phyloP scores from a whole-genome alignment of 768 basidiomycete genomes.

The Saitozyma podzolica region DNA sequence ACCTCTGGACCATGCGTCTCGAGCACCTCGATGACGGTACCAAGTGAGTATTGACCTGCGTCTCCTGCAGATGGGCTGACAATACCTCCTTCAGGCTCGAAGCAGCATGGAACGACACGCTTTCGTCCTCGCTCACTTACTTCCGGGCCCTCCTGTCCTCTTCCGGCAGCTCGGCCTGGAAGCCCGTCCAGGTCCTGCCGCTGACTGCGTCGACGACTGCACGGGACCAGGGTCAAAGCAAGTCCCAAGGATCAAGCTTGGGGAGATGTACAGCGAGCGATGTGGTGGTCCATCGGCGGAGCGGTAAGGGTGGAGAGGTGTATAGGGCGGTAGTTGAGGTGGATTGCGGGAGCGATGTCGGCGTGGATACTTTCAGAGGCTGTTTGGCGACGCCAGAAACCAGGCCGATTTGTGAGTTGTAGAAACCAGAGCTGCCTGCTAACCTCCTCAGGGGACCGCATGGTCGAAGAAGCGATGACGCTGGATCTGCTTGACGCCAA shows the following conservation, averaged over 20 bases:
- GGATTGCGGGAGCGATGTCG: constrained; percentile 66
- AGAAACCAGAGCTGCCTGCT: not conserved
- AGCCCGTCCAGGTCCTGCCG: constrained; percentile 59
- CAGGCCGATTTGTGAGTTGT: constrained; percentile 60
- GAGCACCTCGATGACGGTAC: constrained; percentile 60
- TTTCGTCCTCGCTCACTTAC: constrained; percentile 70
- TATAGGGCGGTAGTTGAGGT: constrained; percentile 82
- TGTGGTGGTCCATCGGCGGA: constrained; percentile 74
- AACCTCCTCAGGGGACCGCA: constrained; percentile 68
- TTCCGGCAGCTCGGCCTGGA: constrained; percentile 73
- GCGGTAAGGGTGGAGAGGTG: constrained; percentile 70
- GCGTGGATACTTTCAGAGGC: constrained; percentile 66
- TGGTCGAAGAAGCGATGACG: constrained; percentile 78
- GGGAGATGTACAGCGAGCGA: constrained; percentile 65
- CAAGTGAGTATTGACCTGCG: constrained; percentile 55
- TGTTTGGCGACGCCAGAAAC: constrained; percentile 85
- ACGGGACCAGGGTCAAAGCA: constrained; percentile 54
- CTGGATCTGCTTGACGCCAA: constrained; percentile 82
- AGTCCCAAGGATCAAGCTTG: constrained; percentile 64
- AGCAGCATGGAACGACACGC: constrained; percentile 76
- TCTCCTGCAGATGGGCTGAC: not conserved
- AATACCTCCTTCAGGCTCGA: constrained; percentile 60
- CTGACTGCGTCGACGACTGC: constrained; percentile 32
- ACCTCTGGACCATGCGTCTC: constrained; percentile 23
- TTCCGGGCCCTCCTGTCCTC: constrained; percentile 78